Evolutionary conservation across 129 eudicot species (phyloP).

Genomic region (Centrapalus pauciflorus): DNA sequence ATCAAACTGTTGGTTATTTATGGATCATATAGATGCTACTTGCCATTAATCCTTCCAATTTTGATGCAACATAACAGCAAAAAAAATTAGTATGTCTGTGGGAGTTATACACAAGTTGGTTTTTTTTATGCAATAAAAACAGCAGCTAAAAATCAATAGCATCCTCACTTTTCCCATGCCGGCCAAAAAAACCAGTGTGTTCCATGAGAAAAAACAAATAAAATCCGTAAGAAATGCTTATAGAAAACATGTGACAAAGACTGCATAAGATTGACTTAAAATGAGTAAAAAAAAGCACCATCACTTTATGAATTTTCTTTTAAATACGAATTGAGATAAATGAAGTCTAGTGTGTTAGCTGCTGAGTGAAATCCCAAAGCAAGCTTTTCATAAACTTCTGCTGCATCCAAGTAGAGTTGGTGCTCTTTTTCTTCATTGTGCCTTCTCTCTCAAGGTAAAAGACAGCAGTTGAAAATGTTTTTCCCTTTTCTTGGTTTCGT

Average conservation of each 20-base stretch:
- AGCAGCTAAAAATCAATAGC: slow-evolving; percentile 59
- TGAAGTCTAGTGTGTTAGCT: no score
- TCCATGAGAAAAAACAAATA: neutral
- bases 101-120: no score
- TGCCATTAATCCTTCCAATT: no score
- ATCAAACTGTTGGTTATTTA: no score
- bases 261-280: slow-evolving; percentile 27
- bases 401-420: neutral
- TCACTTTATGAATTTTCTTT: no score
- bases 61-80: no score
- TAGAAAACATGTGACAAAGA: neutral
- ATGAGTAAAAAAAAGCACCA: no score
- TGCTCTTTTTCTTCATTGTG: neutral
- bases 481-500: neutral
- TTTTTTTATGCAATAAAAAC: no score
- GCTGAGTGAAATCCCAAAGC: no score
- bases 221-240: neutral
- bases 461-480: neutral
- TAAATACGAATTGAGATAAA: neutral
- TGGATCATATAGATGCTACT: no score
- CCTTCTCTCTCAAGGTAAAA: neutral
- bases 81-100: no score
- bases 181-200: slow-evolving; percentile 50
- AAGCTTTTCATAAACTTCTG: no score
- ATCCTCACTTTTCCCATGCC: slow-evolving; percentile 58